Percentiles rank a stretch among this genome's conserved stretches.
Conservation (phyloP, 2,329 filamentous ascomycete species). For the Didymella segeticola region DNA sequence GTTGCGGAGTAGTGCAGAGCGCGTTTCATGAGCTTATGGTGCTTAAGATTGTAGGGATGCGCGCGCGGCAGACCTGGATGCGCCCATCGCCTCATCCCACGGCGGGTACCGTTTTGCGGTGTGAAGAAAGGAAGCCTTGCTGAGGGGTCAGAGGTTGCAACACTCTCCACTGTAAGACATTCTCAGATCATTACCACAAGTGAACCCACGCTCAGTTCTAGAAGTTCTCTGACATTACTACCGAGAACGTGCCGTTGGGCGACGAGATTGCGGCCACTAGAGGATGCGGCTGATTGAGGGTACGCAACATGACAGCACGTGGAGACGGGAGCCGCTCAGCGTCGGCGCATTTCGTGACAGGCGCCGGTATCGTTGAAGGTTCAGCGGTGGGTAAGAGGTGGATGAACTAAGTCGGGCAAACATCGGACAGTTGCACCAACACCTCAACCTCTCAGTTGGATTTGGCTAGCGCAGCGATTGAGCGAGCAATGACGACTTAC, state of each 20-base stretch:
- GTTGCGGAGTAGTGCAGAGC: background rate
- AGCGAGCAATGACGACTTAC: background rate
- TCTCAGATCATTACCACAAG: background rate
- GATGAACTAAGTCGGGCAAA: background rate
- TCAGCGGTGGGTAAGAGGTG: too few species aligned
- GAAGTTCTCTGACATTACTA: background rate
- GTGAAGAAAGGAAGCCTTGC: background rate
- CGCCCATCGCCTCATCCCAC: conserved; percentile 4
- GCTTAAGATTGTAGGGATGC: conserved; percentile 13
- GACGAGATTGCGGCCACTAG: background rate
- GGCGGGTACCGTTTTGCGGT: background rate
- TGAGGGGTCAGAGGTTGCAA: background rate
- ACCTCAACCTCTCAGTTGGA: background rate
- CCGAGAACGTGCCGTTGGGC: conserved; percentile 5
- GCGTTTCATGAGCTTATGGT: conserved; percentile 9
- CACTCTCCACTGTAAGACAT: background rate
- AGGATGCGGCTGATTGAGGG: background rate
- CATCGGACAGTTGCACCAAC: too few species aligned
- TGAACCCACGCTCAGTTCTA: background rate
- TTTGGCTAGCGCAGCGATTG: background rate
- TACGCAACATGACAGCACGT: background rate
- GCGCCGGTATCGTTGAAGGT: too few species aligned
- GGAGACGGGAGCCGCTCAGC: background rate
- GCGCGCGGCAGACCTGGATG: conserved; percentile 1
- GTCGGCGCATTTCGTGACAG: background rate